Base-by-base conservation (phyloP, 768 basidiomycete genomes). In the Lepiota brunneoincarnata region DNA sequence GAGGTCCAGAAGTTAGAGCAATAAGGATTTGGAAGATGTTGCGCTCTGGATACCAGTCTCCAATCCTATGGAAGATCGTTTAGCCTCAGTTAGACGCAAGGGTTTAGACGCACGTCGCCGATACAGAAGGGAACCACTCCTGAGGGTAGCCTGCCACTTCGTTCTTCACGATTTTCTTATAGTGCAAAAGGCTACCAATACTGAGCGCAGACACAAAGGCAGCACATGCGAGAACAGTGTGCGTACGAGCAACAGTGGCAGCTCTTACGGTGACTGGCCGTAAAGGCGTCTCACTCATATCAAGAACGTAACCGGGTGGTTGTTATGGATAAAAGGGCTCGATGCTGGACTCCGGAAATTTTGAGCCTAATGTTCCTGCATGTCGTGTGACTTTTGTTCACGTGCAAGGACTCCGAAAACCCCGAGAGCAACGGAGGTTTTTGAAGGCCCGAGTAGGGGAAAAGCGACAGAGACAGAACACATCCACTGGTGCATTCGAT, bases 121-220 rank as follows among this genome's bases (percentile, higher is more conserved):
- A 91, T 7, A 96, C 93, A 4, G 91, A 93, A 6, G 93, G 93
- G 59, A 91, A 90, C 89, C 89, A 94, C 64, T 96, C 93, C 44
- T 91, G 72, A 0, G 93, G 93, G 62, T 87, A 95, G 12, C 79
- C 84, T 45, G 88, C 87, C 10, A 94, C 79, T 12, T 77, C 81
- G 64, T 96, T 96, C 73, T 89, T 91, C 35, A 93, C 91, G 24
- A 96, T 83, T 64, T 87, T 87, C 59, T 81, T 79, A 73, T 87
- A 94, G 65, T 93, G 89, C n/a, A 89, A 75, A 0, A 75, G 63
- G 59, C 78, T 82, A 0, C 84, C 91, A 28, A 92, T 60, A 20
- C 75, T 51, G 24, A 96, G 75, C 1, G 92, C 88, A 3, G 72
- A 64, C 21, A 69, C 26, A 64, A 94, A 94, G 0, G 92, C 90